Evolutionary conservation across 1,284 basidiomycete species (phyloP).

Genomic region (Fomitopsis pinicola): DNA sequence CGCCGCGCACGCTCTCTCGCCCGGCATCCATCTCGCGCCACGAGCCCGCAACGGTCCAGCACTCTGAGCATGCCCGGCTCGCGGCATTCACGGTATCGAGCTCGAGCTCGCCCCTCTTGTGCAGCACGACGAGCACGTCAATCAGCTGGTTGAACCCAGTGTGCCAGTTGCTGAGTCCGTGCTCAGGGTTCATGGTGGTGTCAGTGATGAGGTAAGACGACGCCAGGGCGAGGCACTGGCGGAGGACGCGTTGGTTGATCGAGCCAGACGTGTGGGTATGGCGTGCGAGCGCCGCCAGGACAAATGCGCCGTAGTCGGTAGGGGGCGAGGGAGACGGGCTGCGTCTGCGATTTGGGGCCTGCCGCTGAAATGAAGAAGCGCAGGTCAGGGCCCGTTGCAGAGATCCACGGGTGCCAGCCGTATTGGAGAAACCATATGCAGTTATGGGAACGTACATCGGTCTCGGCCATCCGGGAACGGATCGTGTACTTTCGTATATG

Average conservation of each 20-base stretch:
- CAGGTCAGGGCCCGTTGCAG: not conserved
- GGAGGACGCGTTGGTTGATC: constrained; percentile 61
- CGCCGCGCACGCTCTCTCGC: constrained; percentile 51
- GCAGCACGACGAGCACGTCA: constrained; percentile 65
- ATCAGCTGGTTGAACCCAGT: constrained; percentile 63
- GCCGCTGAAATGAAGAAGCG: not conserved
- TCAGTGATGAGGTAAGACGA: constrained; percentile 76
- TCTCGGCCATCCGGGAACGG: constrained; percentile 1
- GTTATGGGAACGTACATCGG: not conserved
- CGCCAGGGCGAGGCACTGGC: constrained; percentile 60
- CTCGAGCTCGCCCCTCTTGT: constrained; percentile 59
- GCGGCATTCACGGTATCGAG: constrained; percentile 68
- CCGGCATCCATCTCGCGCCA: constrained; percentile 64
- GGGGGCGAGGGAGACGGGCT: constrained; percentile 13
- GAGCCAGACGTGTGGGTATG: constrained; percentile 41
- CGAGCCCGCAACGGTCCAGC: constrained; percentile 67
- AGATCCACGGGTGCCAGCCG: not conserved
- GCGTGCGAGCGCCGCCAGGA: constrained; percentile 47
- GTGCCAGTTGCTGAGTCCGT: constrained; percentile 57
- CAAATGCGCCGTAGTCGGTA: constrained; percentile 59
- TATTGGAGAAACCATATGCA: not conserved
- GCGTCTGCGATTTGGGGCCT: not conserved
- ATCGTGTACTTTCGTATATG: not conserved
- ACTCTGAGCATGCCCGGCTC: constrained; percentile 75
- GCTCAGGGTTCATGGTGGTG: constrained; percentile 54